phyloP scores from a whole-genome alignment of 2,329 filamentous ascomycete species.

The Phaeosphaeria sp. region DNA sequence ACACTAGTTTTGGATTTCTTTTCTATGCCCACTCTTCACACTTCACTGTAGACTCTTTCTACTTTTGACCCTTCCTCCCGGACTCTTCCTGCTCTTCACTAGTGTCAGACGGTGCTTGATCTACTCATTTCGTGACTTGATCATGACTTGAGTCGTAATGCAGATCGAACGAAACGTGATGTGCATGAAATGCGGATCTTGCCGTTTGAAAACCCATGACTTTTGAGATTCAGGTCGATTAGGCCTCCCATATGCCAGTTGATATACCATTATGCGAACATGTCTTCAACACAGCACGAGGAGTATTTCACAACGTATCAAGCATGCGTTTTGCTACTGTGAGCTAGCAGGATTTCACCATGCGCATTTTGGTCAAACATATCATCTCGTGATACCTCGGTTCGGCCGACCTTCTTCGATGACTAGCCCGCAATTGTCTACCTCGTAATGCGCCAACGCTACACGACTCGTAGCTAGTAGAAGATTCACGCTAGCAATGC shows the following conservation, averaged over 20 bases:
- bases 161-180: not conserved
- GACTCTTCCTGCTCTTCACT: too few relatives aligned
- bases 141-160: not conserved
- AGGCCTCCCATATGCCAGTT: not conserved
- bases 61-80: too few relatives aligned
- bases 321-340: too few relatives aligned
- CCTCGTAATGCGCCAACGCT: not conserved
- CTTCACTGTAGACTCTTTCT: too few relatives aligned
- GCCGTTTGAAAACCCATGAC: not conserved
- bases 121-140: not conserved
- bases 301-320: too few relatives aligned
- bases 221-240: not conserved
- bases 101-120: not conserved
- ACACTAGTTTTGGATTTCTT: not conserved
- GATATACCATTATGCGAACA: too few relatives aligned
- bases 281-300: too few relatives aligned
- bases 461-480: not conserved
- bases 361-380: too few relatives aligned
- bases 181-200: not conserved
- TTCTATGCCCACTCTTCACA: too few relatives aligned
- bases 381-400: not conserved
- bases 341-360: too few relatives aligned
- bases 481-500: not conserved
- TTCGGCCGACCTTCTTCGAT: not conserved
- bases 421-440: not conserved